Conservation (phyloP, 768 basidiomycete genomes). For the Auriscalpium vulgare region DNA sequence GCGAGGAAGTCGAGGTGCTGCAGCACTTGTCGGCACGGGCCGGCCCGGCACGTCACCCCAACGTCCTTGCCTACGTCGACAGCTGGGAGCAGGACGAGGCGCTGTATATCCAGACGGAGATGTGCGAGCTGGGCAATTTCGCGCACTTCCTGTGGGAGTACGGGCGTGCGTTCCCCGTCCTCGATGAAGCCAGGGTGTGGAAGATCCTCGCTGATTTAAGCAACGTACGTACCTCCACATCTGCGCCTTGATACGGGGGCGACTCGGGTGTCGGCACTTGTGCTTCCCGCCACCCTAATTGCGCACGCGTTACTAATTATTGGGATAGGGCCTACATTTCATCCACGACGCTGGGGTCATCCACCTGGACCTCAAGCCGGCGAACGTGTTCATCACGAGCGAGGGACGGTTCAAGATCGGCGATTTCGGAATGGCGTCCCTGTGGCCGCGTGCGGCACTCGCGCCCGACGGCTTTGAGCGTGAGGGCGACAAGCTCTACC, state of each 20-base stretch:
- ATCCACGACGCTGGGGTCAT: conserved; percentile 86
- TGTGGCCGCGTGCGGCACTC: conserved; percentile 65
- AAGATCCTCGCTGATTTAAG: conserved; percentile 89
- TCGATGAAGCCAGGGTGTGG: conserved; percentile 94
- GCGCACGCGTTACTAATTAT: too few relatives aligned
- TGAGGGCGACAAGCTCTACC: conserved; percentile 95
- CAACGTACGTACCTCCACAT: conserved; percentile 49
- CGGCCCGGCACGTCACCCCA: conserved; percentile 46
- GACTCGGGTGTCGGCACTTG: too few relatives aligned
- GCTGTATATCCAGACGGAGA: conserved; percentile 88
- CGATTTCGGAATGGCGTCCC: conserved; percentile 97
- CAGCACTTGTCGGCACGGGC: conserved; percentile 47
- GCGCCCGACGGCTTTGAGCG: conserved; percentile 62
- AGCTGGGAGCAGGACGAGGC: conserved; percentile 93
- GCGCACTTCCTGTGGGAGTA: conserved; percentile 87
- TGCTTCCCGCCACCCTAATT: too few relatives aligned
- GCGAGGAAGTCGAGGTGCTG: conserved; percentile 92
- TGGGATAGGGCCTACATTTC: conserved; percentile 68
- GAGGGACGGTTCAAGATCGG: conserved; percentile 92
- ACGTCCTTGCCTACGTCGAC: conserved; percentile 83
- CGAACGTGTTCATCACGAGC: conserved; percentile 87
- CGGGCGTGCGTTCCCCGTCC: conserved; percentile 70
- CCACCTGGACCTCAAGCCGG: conserved; percentile 95
- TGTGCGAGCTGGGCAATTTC: conserved; percentile 91
- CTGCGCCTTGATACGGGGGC: conserved; percentile 10